Evolutionary conservation across 2,329 filamentous ascomycete genomes (phyloP), one percentile per base, ranked within the genome.

Genomic region (Scedosporium boydii): DNA sequence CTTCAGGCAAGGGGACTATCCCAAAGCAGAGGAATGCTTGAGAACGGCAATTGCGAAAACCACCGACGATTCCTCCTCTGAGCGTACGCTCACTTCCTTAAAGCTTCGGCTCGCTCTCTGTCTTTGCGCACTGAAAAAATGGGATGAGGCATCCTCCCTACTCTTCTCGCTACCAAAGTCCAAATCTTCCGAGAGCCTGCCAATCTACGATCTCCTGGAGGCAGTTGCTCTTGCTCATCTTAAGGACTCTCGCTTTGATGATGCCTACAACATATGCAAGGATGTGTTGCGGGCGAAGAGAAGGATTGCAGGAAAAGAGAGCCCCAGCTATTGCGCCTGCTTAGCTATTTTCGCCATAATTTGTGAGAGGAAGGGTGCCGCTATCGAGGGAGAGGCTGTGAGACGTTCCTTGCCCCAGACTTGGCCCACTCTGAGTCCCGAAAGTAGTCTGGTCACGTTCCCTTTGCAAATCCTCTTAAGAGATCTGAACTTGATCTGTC

Each of bases 21-120:
- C 46, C 58, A 63, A 63, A 27, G 46, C 62, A 23, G 62, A 63
- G 38, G 26, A 63, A 21, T 63, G 34, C 23, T 18, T 63, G 16
- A 34, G 62, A 10, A 56, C 53, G 58, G 53, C 62, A n/a, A 12
- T 63, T 18, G 58, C 51, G 46, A 34, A 58, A 16, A 26, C 29
- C n/a, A 60, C 48, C 0, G 58, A 48, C 21, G 62, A 60, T 48
- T 16, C 18, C 9, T 29, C 42, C 18, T 27, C 44, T 10, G 21
- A 23, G 12, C 44, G 16, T 14, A 48, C 44, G 5, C n/a, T 21
- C n/a, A 21, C 44, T 18, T 6, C 4, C 44, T 14, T 48, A 6
- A 21, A 48, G 44, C 16, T 23, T 48, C 44, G 18, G 21, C 21
- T 48, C n/a, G 44, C 21, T 4, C 44, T 48, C 44, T 48, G 44